phyloP scores from a whole-genome alignment of 2,329 filamentous ascomycete species.

The Paracamarosporium sp. region DNA sequence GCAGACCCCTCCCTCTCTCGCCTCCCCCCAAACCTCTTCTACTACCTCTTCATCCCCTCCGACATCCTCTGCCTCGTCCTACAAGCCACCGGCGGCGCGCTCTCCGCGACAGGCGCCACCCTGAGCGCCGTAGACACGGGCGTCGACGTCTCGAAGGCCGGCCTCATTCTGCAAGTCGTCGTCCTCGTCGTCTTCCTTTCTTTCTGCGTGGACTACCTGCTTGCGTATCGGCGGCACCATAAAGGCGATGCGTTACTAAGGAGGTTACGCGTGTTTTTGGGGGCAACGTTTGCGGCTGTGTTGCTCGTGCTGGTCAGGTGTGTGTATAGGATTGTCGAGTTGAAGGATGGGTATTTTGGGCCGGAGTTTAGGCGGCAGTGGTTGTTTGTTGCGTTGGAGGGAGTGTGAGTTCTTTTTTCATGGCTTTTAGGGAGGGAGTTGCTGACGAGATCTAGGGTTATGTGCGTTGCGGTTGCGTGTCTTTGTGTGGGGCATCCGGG shows the following conservation, averaged over 20 bases:
- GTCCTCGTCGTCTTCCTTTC: not conserved
- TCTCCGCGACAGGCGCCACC: slow-evolving; percentile 3
- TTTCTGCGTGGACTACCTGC: not conserved
- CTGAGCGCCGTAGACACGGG: not conserved
- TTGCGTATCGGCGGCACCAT: not conserved
- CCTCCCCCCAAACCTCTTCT: slow-evolving; percentile 13
- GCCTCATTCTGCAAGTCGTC: slow-evolving; percentile 2
- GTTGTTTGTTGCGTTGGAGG: slow-evolving; percentile 15
- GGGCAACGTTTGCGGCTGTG: not conserved
- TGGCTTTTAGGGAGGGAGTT: not conserved
- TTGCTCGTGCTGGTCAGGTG: slow-evolving; percentile 10
- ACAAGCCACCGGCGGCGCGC: slow-evolving; percentile 15
- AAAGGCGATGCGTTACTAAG: not conserved
- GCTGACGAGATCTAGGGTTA: not conserved
- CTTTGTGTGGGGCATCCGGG: not conserved
- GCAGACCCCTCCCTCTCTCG: not conserved
- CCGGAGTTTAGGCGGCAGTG: slow-evolving; percentile 7
- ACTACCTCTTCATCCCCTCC: slow-evolving; percentile 14
- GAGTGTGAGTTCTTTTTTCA: slow-evolving; percentile 5
- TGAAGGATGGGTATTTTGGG: slow-evolving; percentile 17
- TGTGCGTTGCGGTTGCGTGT: not conserved
- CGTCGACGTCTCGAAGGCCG: not conserved
- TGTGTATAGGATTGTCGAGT: slow-evolving; percentile 14
- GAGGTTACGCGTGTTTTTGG: not conserved
- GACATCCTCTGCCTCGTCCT: slow-evolving; percentile 16